Evolutionary conservation across 1,139 yeast species (phyloP).

Genomic region (Sugiyamaella japonica): DNA sequence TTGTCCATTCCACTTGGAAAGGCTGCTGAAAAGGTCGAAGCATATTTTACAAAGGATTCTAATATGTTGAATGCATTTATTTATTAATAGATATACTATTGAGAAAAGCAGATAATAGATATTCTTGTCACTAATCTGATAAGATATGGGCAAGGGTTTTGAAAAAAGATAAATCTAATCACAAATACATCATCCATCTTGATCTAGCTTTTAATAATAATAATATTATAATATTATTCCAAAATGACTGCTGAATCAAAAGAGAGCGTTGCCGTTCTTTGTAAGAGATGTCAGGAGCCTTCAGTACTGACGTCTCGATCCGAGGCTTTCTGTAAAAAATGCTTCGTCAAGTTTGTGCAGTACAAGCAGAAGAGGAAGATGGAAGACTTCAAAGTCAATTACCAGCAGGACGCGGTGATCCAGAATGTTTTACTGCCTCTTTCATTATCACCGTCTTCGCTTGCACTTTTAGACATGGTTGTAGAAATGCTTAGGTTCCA

Average conservation of each 20-base stretch:
- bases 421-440: constrained; percentile 56
- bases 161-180: neutral
- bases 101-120: neutral
- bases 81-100: constrained; percentile 19
- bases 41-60: constrained; percentile 28
- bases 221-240: no score
- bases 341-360: constrained; percentile 70
- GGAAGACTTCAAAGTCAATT: constrained; percentile 74
- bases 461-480: constrained; percentile 67
- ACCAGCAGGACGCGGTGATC: constrained; percentile 24
- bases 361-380: constrained; percentile 80
- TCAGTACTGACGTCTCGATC: constrained; percentile 61
- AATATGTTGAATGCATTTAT: constrained; percentile 32
- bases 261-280: constrained; percentile 14
- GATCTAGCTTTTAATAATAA: neutral
- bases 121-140: neutral
- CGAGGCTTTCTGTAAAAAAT: constrained; percentile 65
- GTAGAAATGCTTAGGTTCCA: constrained; percentile 65
- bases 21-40: constrained; percentile 23
- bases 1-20: constrained; percentile 15
- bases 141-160: constrained; percentile 10
- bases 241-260: constrained; percentile 3
- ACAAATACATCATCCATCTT: neutral
- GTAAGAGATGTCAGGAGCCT: constrained; percentile 52
- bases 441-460: constrained; percentile 65